A percentile compares a stretch with the other conserved stretches of the same genome.
Evolutionary conservation across 441 rosid species (phyloP).

Genomic region (Theobroma grandiflorum): DNA sequence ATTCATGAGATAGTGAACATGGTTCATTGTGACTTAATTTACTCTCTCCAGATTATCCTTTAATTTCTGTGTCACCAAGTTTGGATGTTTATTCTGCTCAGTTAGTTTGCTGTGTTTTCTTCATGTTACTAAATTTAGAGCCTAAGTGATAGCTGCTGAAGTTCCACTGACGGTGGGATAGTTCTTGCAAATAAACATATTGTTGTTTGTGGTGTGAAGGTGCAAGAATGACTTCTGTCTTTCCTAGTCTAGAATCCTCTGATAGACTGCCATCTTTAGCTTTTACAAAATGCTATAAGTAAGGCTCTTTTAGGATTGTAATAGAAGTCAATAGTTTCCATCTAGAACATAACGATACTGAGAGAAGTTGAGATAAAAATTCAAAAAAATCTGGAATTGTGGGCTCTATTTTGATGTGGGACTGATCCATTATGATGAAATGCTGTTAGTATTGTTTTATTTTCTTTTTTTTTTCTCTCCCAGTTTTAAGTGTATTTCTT

Average conservation of each 20-base stretch:
- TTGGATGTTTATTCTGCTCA: not conserved
- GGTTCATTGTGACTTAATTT: not conserved
- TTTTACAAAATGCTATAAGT: not conserved
- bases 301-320: not conserved
- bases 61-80: not conserved
- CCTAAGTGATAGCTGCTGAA: not conserved
- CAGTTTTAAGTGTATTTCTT: conserved; percentile 6
- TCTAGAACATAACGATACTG: not conserved
- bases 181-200: not conserved
- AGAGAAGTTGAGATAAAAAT: not conserved
- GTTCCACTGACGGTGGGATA: not conserved
- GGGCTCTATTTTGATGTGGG: not conserved
- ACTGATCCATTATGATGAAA: not conserved
- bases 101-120: not conserved
- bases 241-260: not conserved
- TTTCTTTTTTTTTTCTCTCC: not conserved
- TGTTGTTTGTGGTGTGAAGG: not conserved
- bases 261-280: not conserved
- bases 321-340: not conserved
- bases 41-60: not conserved
- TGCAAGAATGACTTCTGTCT: not conserved
- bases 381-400: not conserved
- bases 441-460: not conserved
- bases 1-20: not conserved
- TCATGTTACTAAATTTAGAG: not conserved